Evolutionary conservation across 768 basidiomycete genomes (phyloP).

Genomic region (Termitomyces sp.): DNA sequence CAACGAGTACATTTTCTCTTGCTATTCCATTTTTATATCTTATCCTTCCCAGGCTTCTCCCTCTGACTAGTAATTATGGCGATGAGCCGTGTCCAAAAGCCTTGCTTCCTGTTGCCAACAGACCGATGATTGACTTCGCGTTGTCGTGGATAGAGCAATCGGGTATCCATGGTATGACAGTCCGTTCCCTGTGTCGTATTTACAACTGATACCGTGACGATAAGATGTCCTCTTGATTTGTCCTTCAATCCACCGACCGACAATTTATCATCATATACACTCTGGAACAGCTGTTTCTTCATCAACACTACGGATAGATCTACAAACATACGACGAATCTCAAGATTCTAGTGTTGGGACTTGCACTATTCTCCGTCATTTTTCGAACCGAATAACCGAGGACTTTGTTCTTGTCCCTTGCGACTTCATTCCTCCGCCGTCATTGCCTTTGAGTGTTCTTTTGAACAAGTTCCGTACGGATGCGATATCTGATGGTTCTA

Average conservation of each 20-base stretch:
- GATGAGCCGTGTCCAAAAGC: constrained; percentile 85
- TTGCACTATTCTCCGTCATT: constrained; percentile 70
- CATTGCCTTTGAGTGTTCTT: constrained; percentile 62
- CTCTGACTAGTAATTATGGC: constrained; percentile 72
- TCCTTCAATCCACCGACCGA: constrained; percentile 66
- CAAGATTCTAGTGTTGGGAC: constrained; percentile 64
- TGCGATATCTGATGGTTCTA: constrained; percentile 52
- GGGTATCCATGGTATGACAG: constrained; percentile 65
- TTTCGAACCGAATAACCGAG: constrained; percentile 67
- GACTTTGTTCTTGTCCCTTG: constrained; percentile 91
- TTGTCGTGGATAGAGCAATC: constrained; percentile 86
- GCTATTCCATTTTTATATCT: constrained; percentile 8
- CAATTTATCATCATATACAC: constrained; percentile 81
- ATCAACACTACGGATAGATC: constrained; percentile 65
- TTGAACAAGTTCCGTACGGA: constrained; percentile 83
- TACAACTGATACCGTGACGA: constrained; percentile 7
- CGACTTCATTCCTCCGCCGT: constrained; percentile 79
- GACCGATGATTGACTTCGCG: constrained; percentile 79
- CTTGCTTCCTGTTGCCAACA: constrained; percentile 82
- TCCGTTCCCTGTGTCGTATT: not conserved
- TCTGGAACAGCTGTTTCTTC: constrained; percentile 57
- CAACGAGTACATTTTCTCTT: constrained; percentile 52
- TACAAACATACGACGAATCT: constrained; percentile 78
- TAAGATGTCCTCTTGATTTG: constrained; percentile 86
- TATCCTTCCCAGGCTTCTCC: constrained; percentile 49